Percentiles rank a stretch among this genome's conserved stretches.
phyloP scores from a whole-genome alignment of 1,139 yeast species.

The Taiozyma sp. region DNA sequence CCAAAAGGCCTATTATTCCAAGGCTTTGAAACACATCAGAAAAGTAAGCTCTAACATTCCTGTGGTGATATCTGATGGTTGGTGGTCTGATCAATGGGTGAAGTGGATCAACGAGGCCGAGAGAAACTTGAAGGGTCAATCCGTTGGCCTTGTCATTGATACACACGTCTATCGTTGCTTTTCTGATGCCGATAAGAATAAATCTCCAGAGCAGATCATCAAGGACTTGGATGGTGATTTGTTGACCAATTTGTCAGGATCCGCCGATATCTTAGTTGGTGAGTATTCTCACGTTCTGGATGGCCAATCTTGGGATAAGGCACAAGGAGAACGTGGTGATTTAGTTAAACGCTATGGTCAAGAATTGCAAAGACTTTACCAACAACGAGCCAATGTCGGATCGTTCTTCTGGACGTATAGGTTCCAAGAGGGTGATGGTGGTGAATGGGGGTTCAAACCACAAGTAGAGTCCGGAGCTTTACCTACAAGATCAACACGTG shows the following conservation, averaged over 20 bases:
- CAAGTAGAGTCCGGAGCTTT: constrained; percentile 69
- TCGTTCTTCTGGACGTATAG: constrained; percentile 89
- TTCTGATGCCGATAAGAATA: constrained; percentile 65
- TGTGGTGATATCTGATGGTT: constrained; percentile 83
- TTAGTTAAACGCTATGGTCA: constrained; percentile 43
- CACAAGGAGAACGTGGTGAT: constrained; percentile 40
- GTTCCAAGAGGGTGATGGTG: constrained; percentile 86
- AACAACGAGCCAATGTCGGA: constrained; percentile 58
- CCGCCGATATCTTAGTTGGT: constrained; percentile 76
- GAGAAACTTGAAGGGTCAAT: constrained; percentile 27
- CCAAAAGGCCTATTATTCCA: constrained; percentile 62
- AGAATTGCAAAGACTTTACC: constrained; percentile 40
- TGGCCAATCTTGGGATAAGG: constrained; percentile 62
- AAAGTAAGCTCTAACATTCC: constrained; percentile 55
- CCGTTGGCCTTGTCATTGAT: constrained; percentile 70
- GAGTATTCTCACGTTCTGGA: constrained; percentile 90
- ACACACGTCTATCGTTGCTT: constrained; percentile 86
- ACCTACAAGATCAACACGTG: constrained; percentile 26
- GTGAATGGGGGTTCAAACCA: constrained; percentile 91
- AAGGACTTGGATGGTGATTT: constrained; percentile 50
- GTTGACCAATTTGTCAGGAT: constrained; percentile 44
- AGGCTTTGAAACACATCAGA: constrained; percentile 62
- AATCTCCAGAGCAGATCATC: constrained; percentile 61
- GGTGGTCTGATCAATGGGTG: constrained; percentile 86
- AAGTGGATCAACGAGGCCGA: constrained; percentile 54